These are phyloP conservation scores for Fusarium mundagurra DNA, from an alignment of 2,329 filamentous ascomycete genomes.

Conservation along the genomic window DNA sequence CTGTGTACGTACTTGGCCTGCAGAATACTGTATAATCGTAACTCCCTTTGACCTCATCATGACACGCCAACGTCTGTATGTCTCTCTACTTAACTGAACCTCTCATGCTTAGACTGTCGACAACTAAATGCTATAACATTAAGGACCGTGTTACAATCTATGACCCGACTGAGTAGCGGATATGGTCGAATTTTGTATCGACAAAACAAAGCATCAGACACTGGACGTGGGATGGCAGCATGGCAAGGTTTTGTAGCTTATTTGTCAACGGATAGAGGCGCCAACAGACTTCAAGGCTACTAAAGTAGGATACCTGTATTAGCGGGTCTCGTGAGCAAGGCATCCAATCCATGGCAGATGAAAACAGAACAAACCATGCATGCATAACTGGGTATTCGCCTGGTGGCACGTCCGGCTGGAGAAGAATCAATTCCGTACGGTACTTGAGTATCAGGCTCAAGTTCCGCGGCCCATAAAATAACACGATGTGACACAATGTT, in stretches of 20 bases:
- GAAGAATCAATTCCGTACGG: background rate
- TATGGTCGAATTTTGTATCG: background rate
- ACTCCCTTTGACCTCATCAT: background rate
- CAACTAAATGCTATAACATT: background rate
- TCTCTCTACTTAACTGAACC: background rate
- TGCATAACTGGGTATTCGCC: background rate
- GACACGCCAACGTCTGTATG: background rate
- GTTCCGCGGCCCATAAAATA: conserved; percentile 12
- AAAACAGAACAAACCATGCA: background rate
- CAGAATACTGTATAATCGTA: background rate
- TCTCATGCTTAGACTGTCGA: background rate
- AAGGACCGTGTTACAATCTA: background rate
- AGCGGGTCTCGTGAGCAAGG: background rate
- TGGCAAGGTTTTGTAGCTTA: background rate
- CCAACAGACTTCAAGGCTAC: background rate
- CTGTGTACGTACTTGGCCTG: background rate
- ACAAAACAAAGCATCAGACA: background rate
- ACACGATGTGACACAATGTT: conserved; percentile 9
- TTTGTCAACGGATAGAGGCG: background rate
- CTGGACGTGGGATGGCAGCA: background rate
- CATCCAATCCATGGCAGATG: background rate
- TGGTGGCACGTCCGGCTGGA: too few relatives aligned
- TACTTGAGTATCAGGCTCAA: background rate
- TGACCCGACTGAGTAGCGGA: background rate
- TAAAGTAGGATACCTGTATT: background rate